A percentile compares a stretch with the other conserved stretches of the same genome.
phyloP scores from a whole-genome alignment of 75 land plant species.

The Chamaecyparis obtusa region DNA sequence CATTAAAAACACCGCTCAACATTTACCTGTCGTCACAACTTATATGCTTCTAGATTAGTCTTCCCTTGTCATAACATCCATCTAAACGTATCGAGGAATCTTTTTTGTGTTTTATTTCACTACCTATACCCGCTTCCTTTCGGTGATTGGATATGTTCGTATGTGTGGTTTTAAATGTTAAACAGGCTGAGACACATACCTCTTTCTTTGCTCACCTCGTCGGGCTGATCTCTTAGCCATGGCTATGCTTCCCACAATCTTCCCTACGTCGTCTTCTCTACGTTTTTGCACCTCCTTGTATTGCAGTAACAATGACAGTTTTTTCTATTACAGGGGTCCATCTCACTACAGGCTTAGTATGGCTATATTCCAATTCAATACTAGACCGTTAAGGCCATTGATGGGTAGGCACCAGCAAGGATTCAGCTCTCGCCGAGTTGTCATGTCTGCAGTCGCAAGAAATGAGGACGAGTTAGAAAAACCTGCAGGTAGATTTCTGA shows the following conservation, averaged over 20 bases:
- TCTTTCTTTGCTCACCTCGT: background rate
- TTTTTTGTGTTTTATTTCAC: background rate
- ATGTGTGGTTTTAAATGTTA: constrained; percentile 9
- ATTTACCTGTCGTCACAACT: too few relatives aligned
- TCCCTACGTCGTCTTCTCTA: background rate
- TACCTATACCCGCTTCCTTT: background rate
- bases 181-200: background rate
- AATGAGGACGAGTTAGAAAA: constrained; percentile 4
- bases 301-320: background rate
- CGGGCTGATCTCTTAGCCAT: background rate
- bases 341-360: background rate
- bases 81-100: background rate
- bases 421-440: constrained; percentile 5
- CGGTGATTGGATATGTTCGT: background rate
- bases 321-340: background rate
- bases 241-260: constrained; percentile 2
- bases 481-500: constrained; percentile 1
- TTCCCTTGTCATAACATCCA: too few relatives aligned
- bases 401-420: background rate
- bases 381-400: background rate
- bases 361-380: background rate
- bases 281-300: background rate
- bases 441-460: constrained; percentile 1
- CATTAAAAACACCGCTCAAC: background rate
- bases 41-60: background rate